Evolutionary conservation across 371 early-diverging fungal species (phyloP).

Genomic region (Zancudomyces culisetae): DNA sequence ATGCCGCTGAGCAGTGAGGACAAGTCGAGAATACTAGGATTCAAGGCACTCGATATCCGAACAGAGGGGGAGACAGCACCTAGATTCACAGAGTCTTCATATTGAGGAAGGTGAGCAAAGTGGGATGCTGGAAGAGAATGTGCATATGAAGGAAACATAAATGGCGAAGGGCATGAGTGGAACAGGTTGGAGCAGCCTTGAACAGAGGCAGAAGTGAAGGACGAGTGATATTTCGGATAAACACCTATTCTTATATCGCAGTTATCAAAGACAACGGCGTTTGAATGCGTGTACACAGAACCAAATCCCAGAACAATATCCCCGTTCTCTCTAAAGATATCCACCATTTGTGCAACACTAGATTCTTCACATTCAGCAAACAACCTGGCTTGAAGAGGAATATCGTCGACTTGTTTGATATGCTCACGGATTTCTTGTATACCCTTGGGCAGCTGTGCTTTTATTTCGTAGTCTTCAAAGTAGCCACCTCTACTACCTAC

Average conservation of each 20-base stretch:
- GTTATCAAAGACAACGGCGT: constrained; percentile 69
- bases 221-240: constrained; percentile 3
- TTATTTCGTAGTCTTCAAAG: constrained; percentile 84
- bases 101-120: too few relatives aligned
- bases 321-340: constrained; percentile 89
- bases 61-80: constrained; percentile 15
- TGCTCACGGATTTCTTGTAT: constrained; percentile 86
- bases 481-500: constrained; percentile 44
- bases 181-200: neutral
- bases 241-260: constrained; percentile 25
- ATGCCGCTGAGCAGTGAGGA: constrained; percentile 64
- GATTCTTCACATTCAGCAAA: constrained; percentile 85
- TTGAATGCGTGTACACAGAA: constrained; percentile 66
- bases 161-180: constrained; percentile 1
- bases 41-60: neutral
- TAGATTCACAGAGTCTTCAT: constrained; percentile 9
- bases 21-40: constrained; percentile 15
- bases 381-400: constrained; percentile 90
- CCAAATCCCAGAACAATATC: constrained; percentile 92
- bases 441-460: constrained; percentile 87
- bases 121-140: neutral
- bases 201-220: too few relatives aligned
- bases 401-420: constrained; percentile 83
- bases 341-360: constrained; percentile 76
- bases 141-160: neutral